Evolutionary conservation across 2,329 filamentous ascomycete species (phyloP).

Genomic region (Leptoxyphium fumago): DNA sequence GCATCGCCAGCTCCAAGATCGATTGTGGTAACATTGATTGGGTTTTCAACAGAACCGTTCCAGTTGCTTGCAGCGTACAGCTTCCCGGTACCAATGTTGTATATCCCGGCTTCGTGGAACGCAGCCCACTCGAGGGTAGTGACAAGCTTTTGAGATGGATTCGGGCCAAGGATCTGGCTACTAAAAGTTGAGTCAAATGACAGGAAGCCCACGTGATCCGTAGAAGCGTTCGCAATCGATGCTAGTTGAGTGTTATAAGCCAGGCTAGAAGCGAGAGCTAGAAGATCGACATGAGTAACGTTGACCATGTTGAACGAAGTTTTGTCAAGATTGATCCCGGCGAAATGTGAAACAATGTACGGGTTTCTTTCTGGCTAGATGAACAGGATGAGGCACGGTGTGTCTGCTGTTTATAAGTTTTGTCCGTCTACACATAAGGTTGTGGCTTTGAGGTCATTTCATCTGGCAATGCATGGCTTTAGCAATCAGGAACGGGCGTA

Average conservation of each 20-base stretch:
- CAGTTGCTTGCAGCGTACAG: slow-evolving; percentile 30
- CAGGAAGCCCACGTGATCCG: slow-evolving; percentile 14
- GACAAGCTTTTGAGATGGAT: slow-evolving; percentile 16
- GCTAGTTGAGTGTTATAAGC: slow-evolving; percentile 16
- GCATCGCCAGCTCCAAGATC: slow-evolving; percentile 14
- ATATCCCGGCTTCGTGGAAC: slow-evolving; percentile 27
- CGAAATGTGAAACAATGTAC: no score
- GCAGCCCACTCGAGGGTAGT: slow-evolving; percentile 13
- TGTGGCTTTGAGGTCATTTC: no score
- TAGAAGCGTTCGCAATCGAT: slow-evolving; percentile 14
- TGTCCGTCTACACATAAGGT: no score
- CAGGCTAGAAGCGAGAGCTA: slow-evolving; percentile 18
- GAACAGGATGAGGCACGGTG: no score
- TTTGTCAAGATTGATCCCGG: no score
- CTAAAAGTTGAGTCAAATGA: slow-evolving; percentile 17
- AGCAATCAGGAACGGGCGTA: no score
- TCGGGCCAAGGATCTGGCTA: slow-evolving; percentile 16
- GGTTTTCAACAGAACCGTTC: slow-evolving; percentile 14
- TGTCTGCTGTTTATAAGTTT: no score
- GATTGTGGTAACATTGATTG: slow-evolving; percentile 22
- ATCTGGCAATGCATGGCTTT: no score
- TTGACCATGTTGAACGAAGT: slow-evolving; percentile 20
- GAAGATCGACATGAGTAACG: slow-evolving; percentile 18
- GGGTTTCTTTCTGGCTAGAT: no score
- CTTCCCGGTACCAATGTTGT: slow-evolving; percentile 21